Percentiles rank a stretch among this genome's conserved stretches.
Evolutionary conservation across 352 stramenopile genomes (phyloP).

Genomic region (Halophytophthora batemanensis): DNA sequence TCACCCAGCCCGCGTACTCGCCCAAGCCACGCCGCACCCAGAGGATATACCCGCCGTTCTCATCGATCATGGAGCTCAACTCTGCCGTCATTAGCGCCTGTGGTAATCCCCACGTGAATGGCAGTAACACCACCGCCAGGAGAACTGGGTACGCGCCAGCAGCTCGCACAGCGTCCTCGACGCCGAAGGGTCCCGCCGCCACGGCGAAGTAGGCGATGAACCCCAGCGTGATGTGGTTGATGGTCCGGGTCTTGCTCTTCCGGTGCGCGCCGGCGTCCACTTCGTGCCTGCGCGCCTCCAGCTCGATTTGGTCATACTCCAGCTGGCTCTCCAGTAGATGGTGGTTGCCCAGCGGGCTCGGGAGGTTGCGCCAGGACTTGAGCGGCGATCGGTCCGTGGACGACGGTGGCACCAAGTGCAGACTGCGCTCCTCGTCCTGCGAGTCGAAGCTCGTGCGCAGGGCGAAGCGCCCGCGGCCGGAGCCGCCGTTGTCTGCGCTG

Average conservation of each 20-base stretch:
- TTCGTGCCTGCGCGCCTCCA: slow-evolving; percentile 21
- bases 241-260: slow-evolving; percentile 50
- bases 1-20: slow-evolving; percentile 81
- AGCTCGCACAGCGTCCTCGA: slow-evolving; percentile 74
- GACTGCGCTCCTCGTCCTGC: slow-evolving; percentile 37
- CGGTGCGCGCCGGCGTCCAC: slow-evolving; percentile 13
- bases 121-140: slow-evolving; percentile 65
- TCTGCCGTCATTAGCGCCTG: slow-evolving; percentile 86
- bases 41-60: slow-evolving; percentile 84
- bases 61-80: slow-evolving; percentile 81
- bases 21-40: slow-evolving; percentile 80
- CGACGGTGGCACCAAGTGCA: slow-evolving; percentile 71
- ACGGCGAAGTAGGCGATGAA: slow-evolving; percentile 87
- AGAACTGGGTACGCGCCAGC: slow-evolving; percentile 70
- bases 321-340: slow-evolving; percentile 45
- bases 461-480: slow-evolving; percentile 8
- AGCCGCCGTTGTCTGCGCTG: slow-evolving; percentile 2
- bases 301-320: slow-evolving; percentile 37
- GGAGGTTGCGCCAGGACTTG: slow-evolving; percentile 72
- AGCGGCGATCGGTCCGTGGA: slow-evolving; percentile 72
- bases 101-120: slow-evolving; percentile 80
- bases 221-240: slow-evolving; percentile 78
- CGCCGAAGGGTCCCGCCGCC: slow-evolving; percentile 69
- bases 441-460: slow-evolving; percentile 72
- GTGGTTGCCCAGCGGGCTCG: slow-evolving; percentile 45